Evolutionary conservation across 2,329 filamentous ascomycete species (phyloP), one percentile per base, ranked within the genome.

Genomic region (Penicillium sp.): DNA sequence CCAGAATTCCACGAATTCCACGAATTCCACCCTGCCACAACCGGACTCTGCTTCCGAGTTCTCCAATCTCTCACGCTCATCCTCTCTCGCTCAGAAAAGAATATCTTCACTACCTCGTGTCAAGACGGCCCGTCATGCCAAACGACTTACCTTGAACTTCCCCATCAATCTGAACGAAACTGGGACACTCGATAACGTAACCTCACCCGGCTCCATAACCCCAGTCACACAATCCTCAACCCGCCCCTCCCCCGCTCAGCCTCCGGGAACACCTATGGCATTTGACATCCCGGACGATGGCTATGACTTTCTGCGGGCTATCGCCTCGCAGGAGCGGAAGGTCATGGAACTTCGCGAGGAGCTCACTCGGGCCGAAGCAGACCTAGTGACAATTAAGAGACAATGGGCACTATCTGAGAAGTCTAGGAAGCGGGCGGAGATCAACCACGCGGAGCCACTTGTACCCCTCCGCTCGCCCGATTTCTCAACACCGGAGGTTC

Each of bases 331-430:
- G 77, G 94, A 99, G 78, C 84, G 94, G 57, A 87, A 86, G 64
- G 93, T 99, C 1, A 78, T 99, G 57, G 94, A 97, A 76, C 80
- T 99, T 52, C 89, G 88, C 59, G 94, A 99, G 73, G 93, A 97
- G 74, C 80, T 99, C n/a, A 79, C 81, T 25, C 88, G 87, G 59
- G 93, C 94, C 6, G 93, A 99, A 72, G 77, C 80, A 13, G 89
- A 96, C 47, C 80, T 99, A 41, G 79, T 81, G 47, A 83, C 80
- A 42, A 80, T 99, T 61, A 97, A 97, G 80, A 88, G 85, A 68
- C 89, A 92, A 74, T 97, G 91, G 88, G 85, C 90, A 1, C 77
- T 81, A 15, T 86, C 92, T 60, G 92, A 97, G 71, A 86, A 86
- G 47, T 83, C 85, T 58, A 91, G 86, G 76, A 93, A 93, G 76